Evolutionary conservation across 2,329 filamentous ascomycete species (phyloP), one percentile per base, ranked within the genome.

Genomic region (Cladosporium colombiae): DNA sequence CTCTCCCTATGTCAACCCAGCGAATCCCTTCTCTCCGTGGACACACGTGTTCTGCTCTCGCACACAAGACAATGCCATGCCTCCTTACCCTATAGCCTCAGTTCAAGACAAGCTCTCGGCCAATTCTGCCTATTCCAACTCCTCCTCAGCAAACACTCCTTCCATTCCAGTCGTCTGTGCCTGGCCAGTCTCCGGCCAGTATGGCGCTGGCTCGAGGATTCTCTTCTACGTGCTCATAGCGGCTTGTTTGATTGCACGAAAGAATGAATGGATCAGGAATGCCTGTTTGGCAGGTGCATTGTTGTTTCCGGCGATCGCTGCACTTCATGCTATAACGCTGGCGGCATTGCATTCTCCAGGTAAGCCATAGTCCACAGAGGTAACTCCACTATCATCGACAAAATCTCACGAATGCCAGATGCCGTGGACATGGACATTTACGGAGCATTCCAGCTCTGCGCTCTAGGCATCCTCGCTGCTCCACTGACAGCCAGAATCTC

Each of bases 381-480:
- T 29, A 50, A 55, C 56, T 35, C 35, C 5, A 14, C 3, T 14
- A 3, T 27, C 5, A 35, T 40, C 33, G 33, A 23, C 55, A 58
- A 49, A 37, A 52, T 33, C 23, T 67, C 37, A 52, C 31, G n/a
- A 56, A 11, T 50, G 14, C 2, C n/a, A 89, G 87, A 79, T 61
- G 88, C 85, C 16, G 83, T 89, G 16, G 88, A 90, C 70, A 85
- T 91, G 83, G 88, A 91, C 69, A 79, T 90, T 3, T 91, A 85
- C 65, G 88, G 88, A 1, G 87, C 87, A 10, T 89, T 90, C 68
- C 88, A 91, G 69, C 74, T 90, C 0, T 90, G 88, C 66, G 82
- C 88, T 0, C 87, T 91, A 44, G 88, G 86, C 14, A 87, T 90
- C 18, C 70, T 91, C 4, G 85, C 86, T 1, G 88, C 86, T 4